These are phyloP conservation scores for Baudoinia panamericana DNA, from an alignment of 495 filamentous ascomycete species.

Conservation along the genomic window DNA sequence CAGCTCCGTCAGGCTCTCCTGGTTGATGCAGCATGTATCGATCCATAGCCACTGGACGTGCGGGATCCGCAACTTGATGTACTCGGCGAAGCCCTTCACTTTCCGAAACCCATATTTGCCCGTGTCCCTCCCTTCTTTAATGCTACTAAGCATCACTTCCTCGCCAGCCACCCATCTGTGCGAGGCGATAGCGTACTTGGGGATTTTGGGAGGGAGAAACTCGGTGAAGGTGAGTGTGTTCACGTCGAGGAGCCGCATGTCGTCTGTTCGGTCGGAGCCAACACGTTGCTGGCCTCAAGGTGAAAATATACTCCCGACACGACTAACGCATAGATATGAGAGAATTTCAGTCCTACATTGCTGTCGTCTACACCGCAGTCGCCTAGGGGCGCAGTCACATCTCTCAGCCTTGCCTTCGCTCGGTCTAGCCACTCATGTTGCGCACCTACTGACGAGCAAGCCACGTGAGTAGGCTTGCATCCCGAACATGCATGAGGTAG, in stretches of 20 bases:
- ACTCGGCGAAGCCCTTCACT: constrained; percentile 7
- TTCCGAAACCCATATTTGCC: constrained; percentile 4
- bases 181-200: constrained; percentile 8
- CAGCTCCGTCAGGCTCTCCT: constrained; percentile 10
- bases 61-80: neutral
- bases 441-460: too few relatives aligned
- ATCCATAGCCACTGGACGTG: constrained; percentile 14
- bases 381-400: too few relatives aligned
- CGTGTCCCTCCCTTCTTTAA: constrained; percentile 4
- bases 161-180: constrained; percentile 5
- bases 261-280: too few relatives aligned
- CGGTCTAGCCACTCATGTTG: too few relatives aligned
- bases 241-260: constrained; percentile 14
- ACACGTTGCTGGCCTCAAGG: too few relatives aligned
- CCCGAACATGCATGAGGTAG: too few relatives aligned
- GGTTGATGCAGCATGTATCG: constrained; percentile 23
- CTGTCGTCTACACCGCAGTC: too few relatives aligned
- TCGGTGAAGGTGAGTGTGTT: constrained; percentile 6
- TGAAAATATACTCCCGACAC: too few relatives aligned
- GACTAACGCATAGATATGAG: too few relatives aligned
- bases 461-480: too few relatives aligned
- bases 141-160: constrained; percentile 4
- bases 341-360: too few relatives aligned
- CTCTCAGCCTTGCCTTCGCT: too few relatives aligned
- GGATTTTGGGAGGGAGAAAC: constrained; percentile 4